Evolutionary conservation across 352 stramenopile genomes (phyloP), one percentile per base, ranked within the genome.

Genomic region (Phytophthora megakarya): DNA sequence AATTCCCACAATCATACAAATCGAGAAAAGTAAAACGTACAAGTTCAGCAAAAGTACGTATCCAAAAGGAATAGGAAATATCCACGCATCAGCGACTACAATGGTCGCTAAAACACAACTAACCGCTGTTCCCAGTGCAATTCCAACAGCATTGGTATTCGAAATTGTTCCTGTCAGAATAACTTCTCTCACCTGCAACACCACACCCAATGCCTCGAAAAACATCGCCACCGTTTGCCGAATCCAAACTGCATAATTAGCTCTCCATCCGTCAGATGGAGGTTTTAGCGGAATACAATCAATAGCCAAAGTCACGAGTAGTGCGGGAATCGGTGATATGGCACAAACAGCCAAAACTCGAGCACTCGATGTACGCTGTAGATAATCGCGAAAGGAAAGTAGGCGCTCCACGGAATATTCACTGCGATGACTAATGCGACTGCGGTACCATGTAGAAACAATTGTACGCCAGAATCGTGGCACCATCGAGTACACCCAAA

Each of bases 21-120:
- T 16, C 11, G 35, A 23, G 18, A 73, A 61, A 28, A 70, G 5
- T 7, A 25, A 4, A 12, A 54, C 33, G 21, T 61, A 65, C 4
- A 42, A n/a, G 1, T 39, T 26, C 4, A 49, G 3, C 10, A 43
- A 39, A 2, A 73, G n/a, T 3, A 61, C 19, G 11, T 54, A 45
- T 3, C 43, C 55, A 48, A 73, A 76, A 2, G 68, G 68, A 12
- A 70, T 54, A 2, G 57, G 63, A 16, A 70, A 76, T 30, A 16
- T 48, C 67, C 52, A 67, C 1, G 35, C 3, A 18, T 11, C 48
- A 18, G 49, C 54, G 3, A 68, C 15, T 1, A 55, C 4, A 4
- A 65, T 61, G 6, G 56, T 57, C 4, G 22, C 38, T 12, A 45
- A 18, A 4, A 62, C 38, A 42, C 61, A 42, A 15, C 35, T 26